These are phyloP conservation scores for Picea sitchensis DNA, from an alignment of 75 land plant genomes.

Conservation along the genomic window DNA sequence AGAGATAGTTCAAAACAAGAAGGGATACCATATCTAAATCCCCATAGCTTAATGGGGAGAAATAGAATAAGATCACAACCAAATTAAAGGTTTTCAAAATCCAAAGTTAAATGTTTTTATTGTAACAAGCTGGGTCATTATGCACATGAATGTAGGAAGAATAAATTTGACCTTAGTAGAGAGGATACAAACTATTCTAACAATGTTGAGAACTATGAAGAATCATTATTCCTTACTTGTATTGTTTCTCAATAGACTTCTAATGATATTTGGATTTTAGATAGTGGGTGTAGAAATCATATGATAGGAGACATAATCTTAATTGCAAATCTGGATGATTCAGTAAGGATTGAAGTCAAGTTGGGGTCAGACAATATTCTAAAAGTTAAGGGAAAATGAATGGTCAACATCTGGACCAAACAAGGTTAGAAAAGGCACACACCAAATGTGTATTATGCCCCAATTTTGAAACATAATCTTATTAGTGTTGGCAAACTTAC, in stretches of 20 bases:
- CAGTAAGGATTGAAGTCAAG: neutral
- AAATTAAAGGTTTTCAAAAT: no score
- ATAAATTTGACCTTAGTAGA: neutral
- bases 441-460: neutral
- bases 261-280: neutral
- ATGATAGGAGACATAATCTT: neutral
- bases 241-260: neutral
- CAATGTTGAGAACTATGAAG: neutral
- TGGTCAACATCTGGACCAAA: neutral
- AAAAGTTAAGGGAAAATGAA: neutral
- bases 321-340: neutral
- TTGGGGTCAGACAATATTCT: neutral
- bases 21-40: no score
- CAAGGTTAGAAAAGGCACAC: neutral
- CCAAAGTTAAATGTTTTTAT: no score
- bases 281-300: neutral
- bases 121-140: no score
- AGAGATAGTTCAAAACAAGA: no score
- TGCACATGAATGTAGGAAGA: neutral
- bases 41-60: no score
- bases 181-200: neutral
- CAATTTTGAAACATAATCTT: neutral
- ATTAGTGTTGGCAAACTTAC: neutral
- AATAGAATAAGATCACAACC: no score
- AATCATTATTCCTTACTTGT: neutral